Evolutionary conservation across 495 filamentous ascomycete species (phyloP).

Genomic region (Penicillium samsonianum): DNA sequence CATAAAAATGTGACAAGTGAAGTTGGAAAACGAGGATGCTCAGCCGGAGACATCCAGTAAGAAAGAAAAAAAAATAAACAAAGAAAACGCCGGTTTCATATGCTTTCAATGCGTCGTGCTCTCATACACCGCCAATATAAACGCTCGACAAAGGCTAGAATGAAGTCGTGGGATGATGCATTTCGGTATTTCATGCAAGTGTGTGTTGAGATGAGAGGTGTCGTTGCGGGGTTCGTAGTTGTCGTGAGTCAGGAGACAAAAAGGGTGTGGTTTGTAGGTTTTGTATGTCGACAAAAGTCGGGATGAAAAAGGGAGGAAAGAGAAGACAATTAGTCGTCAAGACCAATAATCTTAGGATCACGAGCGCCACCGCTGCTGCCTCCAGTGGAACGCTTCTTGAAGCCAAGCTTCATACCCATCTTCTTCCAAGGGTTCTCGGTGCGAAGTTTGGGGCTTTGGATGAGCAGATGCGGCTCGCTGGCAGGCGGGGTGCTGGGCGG

Average conservation of each 20-base stretch:
- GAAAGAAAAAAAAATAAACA: constrained; percentile 8
- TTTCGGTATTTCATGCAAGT: constrained; percentile 17
- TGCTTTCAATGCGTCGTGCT: constrained; percentile 37
- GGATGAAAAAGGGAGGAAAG: not conserved
- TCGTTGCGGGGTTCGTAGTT: constrained; percentile 5
- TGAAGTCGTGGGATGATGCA: constrained; percentile 26
- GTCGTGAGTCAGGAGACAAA: constrained; percentile 6
- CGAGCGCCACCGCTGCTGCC: constrained; percentile 34
- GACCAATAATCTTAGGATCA: constrained; percentile 35
- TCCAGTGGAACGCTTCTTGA: constrained; percentile 57
- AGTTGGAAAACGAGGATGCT: constrained; percentile 4
- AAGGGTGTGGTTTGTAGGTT: constrained; percentile 4
- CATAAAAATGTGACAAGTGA: constrained; percentile 5
- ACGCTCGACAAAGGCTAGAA: constrained; percentile 27
- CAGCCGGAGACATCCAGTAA: not conserved
- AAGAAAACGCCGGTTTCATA: constrained; percentile 35
- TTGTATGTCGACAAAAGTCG: constrained; percentile 2
- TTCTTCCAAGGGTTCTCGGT: constrained; percentile 76
- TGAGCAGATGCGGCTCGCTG: constrained; percentile 52
- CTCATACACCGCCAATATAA: constrained; percentile 38
- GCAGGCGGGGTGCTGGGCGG: constrained; percentile 84
- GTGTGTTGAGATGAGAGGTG: constrained; percentile 12
- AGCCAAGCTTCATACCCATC: constrained; percentile 75
- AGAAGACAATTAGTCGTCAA: constrained; percentile 33
- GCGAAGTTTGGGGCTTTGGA: constrained; percentile 55